Evolutionary conservation across 257 asterid species (phyloP), one percentile per base, ranked within the genome.

Genomic region (Solanum stenotomum): DNA sequence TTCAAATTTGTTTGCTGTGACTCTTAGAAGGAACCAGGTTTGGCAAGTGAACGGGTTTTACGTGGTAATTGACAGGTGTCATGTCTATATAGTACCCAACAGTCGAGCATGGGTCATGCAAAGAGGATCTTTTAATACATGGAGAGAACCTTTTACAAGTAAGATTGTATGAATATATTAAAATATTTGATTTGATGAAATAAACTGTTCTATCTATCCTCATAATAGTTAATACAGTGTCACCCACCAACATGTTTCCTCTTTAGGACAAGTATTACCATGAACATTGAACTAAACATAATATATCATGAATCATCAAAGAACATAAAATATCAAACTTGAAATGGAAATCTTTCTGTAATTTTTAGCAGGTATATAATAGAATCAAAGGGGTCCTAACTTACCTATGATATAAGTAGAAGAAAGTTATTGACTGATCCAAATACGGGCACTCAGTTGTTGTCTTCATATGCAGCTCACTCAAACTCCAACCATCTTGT

Each of bases 401-500:
- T 89, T 91, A 95, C 99, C 99, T 97, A 88, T 96, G 98, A 92
- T 97, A 96, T 89, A 97, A 91, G 92, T 94, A 97, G 91, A 96
- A 94, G 94, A 94, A 97, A 86, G 96, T 85, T 87, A 94, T 85
- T 70, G 98, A 92, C 72, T 95, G 91, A 86, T 96, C 99, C 90
- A 97, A 94, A 90, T 97, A 97, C 46, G 99, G 91, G 90, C 97
- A 97, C 92, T 97, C 99, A 11, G 99, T 93, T 61, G 99, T 96
- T 86, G 99, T 97, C 94, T 95, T 97, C 99, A 96, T 97, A 90
- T 95, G 96, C 94, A 97, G 93, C 90, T 97, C 98, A 88, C 90
- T 92, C 92, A 96, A 90, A 89, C 90, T 94, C 99, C 99, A 97
- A 89, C 94, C 95, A 75, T 93, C 99, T 89, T 94, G 98, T 38